Percentiles rank a stretch among this genome's conserved stretches.
These are phyloP conservation scores for Neopestalotiopsis clavispora DNA, from an alignment of 2,329 filamentous ascomycete species.

Conservation along the genomic window DNA sequence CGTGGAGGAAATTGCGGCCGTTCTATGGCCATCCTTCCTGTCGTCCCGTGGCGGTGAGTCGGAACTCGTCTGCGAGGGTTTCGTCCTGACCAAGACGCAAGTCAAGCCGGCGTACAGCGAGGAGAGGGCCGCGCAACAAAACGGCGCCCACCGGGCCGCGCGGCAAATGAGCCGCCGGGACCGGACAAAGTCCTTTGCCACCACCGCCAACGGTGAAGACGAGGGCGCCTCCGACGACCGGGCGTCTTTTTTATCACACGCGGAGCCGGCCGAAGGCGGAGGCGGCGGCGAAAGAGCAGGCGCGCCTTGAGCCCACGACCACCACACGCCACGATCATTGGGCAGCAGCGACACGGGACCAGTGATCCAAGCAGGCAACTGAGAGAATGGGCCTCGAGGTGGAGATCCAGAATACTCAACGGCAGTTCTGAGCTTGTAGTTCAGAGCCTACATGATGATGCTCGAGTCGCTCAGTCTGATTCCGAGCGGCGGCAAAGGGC, in stretches of 20 bases:
- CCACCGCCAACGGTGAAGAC: conserved; percentile 10
- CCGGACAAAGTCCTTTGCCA: conserved; percentile 19
- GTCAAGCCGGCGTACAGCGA: conserved; percentile 17
- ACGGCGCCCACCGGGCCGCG: conserved; percentile 18
- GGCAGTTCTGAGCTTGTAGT: conserved; percentile 2
- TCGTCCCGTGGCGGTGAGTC: conserved; percentile 16
- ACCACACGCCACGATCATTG: not conserved
- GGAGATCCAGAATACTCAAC: not conserved
- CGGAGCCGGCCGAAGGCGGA: not conserved
- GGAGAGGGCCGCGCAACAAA: conserved; percentile 17
- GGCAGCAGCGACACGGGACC: not conserved
- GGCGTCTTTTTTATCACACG: conserved; percentile 18
- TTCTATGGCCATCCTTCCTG: conserved; percentile 20
- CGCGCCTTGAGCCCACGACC: not conserved
- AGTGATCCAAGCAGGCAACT: not conserved
- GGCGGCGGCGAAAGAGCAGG: not conserved
- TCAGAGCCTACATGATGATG: not conserved
- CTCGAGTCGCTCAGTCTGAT: not conserved
- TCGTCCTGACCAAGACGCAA: conserved; percentile 18
- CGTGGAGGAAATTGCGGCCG: conserved; percentile 17
- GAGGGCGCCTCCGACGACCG: not conserved
- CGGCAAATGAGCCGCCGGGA: conserved; percentile 18
- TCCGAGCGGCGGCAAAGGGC: not conserved
- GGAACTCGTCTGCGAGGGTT: conserved; percentile 19
- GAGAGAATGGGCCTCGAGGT: conserved; percentile 5